Percentiles rank a stretch among this genome's conserved stretches.
Evolutionary conservation across 305 asterid species (phyloP).

Genomic region (Solanum aculeatissimum): DNA sequence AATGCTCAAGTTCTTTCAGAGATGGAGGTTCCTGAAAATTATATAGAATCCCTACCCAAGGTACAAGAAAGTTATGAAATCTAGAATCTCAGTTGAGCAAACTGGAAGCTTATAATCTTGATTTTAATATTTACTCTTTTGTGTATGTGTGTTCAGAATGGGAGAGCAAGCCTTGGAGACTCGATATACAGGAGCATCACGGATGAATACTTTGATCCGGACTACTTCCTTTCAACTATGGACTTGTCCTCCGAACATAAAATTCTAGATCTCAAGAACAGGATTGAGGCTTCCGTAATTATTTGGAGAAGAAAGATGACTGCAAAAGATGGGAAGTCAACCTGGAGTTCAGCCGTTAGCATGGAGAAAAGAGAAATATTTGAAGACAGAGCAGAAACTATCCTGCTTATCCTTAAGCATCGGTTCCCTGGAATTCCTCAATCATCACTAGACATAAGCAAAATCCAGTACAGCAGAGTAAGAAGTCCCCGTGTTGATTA

Average conservation of each 20-base stretch:
- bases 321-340: conserved; percentile 49
- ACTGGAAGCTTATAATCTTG: not conserved
- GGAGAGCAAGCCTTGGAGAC: conserved; percentile 67
- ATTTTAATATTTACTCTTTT: not conserved
- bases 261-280: conserved; percentile 60
- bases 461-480: conserved; percentile 56
- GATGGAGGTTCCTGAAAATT: conserved; percentile 68
- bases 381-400: conserved; percentile 66
- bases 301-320: conserved; percentile 67
- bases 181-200: conserved; percentile 55
- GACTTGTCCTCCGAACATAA: conserved; percentile 65
- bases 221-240: conserved; percentile 36
- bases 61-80: conserved; percentile 12
- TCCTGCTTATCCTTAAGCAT: conserved; percentile 54
- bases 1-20: conserved; percentile 61
- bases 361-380: conserved; percentile 55
- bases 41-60: conserved; percentile 62
- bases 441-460: conserved; percentile 60
- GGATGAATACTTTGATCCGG: conserved; percentile 65
- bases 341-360: conserved; percentile 64
- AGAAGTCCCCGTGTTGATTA: not conserved
- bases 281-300: conserved; percentile 63
- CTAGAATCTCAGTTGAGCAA: not conserved
- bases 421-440: conserved; percentile 69
- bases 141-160: conserved; percentile 26